Conservation (phyloP, 352 stramenopile genomes). For the Phytophthora crassamura region DNA sequence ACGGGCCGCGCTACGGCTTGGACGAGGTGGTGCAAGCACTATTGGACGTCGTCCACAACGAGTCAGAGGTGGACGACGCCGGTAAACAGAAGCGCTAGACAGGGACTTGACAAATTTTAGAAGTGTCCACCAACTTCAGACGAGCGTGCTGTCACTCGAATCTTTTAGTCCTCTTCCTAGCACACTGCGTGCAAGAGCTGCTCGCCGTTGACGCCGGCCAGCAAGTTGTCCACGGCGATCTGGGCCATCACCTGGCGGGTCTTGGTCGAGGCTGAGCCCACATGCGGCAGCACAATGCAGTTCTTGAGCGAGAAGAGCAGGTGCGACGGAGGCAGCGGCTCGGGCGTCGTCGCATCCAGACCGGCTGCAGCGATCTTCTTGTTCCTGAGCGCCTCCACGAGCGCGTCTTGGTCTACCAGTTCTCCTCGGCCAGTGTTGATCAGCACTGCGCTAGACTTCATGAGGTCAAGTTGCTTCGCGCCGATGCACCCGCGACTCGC, state of each 20-base stretch:
- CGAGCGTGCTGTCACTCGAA: neutral
- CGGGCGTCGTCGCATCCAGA: conserved; percentile 90
- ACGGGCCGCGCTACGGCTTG: conserved; percentile 44
- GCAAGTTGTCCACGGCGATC: conserved; percentile 66
- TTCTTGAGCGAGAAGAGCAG: conserved; percentile 71
- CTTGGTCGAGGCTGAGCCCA: conserved; percentile 56
- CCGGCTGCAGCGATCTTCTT: conserved; percentile 61
- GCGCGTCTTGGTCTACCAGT: conserved; percentile 89
- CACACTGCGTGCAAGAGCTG: conserved; percentile 50
- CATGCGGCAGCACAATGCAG: conserved; percentile 67
- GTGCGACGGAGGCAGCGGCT: conserved; percentile 88
- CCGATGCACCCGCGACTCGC: conserved; percentile 79
- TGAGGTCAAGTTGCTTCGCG: conserved; percentile 70
- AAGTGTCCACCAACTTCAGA: conserved; percentile 11
- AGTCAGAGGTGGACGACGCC: conserved; percentile 14
- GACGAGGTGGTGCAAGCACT: conserved; percentile 41
- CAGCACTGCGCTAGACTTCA: conserved; percentile 88
- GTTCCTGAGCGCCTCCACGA: conserved; percentile 50
- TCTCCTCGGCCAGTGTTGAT: conserved; percentile 93
- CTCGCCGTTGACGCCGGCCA: conserved; percentile 50
- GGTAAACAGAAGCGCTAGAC: conserved; percentile 16
- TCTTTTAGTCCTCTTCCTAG: neutral
- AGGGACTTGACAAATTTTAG: conserved; percentile 8
- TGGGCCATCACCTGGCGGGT: conserved; percentile 79
- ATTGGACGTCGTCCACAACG: conserved; percentile 22